A percentile compares a stretch with the other conserved stretches of the same genome.
phyloP scores from a whole-genome alignment of 768 basidiomycete genomes.

The Leccinum longicurvipes region DNA sequence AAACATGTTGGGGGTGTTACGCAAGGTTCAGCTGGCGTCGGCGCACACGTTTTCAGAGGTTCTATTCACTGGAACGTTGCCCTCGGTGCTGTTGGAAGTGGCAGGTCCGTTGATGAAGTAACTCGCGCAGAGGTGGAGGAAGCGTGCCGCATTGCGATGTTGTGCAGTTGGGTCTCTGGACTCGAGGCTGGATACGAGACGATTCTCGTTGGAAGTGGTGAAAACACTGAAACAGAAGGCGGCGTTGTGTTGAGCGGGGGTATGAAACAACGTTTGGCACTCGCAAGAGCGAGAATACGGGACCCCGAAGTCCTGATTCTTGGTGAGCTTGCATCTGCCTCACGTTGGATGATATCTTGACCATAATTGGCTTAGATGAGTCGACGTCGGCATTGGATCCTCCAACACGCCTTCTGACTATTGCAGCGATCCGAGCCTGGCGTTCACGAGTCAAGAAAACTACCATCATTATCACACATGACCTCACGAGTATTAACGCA shows the following conservation, averaged over 20 bases:
- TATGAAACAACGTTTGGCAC: constrained; percentile 85
- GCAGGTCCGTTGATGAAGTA: constrained; percentile 45
- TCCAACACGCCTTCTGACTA: constrained; percentile 82
- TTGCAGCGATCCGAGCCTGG: constrained; percentile 68
- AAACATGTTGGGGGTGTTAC: constrained; percentile 71
- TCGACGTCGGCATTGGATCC: constrained; percentile 83
- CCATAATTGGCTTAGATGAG: constrained; percentile 49
- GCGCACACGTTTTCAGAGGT: constrained; percentile 60
- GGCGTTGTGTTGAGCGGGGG: constrained; percentile 86
- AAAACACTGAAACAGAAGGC: constrained; percentile 38
- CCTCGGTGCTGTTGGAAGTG: constrained; percentile 59
- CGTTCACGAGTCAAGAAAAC: constrained; percentile 57
- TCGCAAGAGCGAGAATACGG: constrained; percentile 81
- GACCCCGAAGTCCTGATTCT: constrained; percentile 89
- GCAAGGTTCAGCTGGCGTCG: constrained; percentile 60
- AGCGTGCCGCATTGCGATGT: constrained; percentile 79
- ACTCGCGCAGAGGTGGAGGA: constrained; percentile 68
- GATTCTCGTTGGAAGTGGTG: constrained; percentile 43
- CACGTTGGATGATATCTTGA: not conserved
- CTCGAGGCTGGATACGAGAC: constrained; percentile 92
- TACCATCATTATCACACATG: constrained; percentile 74
- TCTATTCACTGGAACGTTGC: constrained; percentile 85
- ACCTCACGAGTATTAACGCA: constrained; percentile 73
- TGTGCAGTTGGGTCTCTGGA: constrained; percentile 83
- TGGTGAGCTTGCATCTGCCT: constrained; percentile 49